Evolutionary conservation across 2,329 filamentous ascomycete species (phyloP), one percentile per base, ranked within the genome.

Genomic region (Ophiostoma australiae): DNA sequence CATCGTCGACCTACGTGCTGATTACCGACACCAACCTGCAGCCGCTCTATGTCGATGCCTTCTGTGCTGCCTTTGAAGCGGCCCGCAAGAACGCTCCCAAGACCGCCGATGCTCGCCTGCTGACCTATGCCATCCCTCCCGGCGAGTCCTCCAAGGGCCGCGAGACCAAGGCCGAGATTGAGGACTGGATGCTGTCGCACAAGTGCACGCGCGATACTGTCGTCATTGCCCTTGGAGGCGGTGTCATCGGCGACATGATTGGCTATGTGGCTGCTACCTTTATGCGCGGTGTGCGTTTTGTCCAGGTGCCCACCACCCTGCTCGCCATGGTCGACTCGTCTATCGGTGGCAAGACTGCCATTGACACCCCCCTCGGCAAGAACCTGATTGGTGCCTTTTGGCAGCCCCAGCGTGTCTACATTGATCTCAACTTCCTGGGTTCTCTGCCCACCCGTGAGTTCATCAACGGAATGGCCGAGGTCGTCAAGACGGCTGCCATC

Each of bases 391-490:
- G 95, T 4, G 89, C 94, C 44, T 98, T 99, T 81, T 98, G 94
- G 94, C 95, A 99, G 79, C 95, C 95, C 4, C 86, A 91, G 77
- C 89, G 93, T 74, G 94, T 98, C 75, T 99, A 97, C 81, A 94
- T 99, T 76, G 95, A 99, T 80, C 84, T 98, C 73, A 86, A 89
- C 71, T 98, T 99, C 78, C 84, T 99, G 70, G 92, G 97, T 78
- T 97, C 93, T 0, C 84, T 99, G 27, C 94, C 94, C 0, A 89
- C 90, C 74, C 87, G 95, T 75, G 94, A 99, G 81, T 94, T 99
- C 78, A 93, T 97, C 81, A 99, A 99, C 79, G 95, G 95, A 73
- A 97, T 99, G 94, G 95, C 94, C 35, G 95, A 99, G 82, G 94
- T 99, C 39, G 87, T 97, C 79, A 97, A 97, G 86, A 99, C 95